phyloP scores from a whole-genome alignment of 345 rosid species.

The Psidium friedrichsthalianum region DNA sequence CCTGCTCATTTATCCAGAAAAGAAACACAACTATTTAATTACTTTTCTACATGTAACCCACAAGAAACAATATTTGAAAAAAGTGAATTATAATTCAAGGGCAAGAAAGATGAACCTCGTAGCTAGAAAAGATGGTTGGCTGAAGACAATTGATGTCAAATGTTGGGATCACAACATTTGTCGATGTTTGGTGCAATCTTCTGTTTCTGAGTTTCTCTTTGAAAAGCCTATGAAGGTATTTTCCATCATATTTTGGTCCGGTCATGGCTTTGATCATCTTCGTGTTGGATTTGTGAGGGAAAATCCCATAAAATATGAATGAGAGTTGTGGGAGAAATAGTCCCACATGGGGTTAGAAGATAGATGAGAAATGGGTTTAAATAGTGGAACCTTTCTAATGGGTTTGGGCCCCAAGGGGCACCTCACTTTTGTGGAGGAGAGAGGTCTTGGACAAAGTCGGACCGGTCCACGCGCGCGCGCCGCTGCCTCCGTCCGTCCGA shows the following conservation, averaged over 20 bases:
- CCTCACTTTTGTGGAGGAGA: no score
- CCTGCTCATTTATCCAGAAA: neutral
- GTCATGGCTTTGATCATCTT: constrained; percentile 1
- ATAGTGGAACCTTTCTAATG: no score
- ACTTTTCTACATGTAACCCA: neutral
- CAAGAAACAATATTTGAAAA: neutral
- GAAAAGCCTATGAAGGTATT: constrained; percentile 9
- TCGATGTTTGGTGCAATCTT: constrained; percentile 17
- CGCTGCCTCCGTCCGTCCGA: no score
- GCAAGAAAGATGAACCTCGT: constrained; percentile 9
- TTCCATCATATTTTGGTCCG: constrained; percentile 28
- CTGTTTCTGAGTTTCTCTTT: constrained; percentile 14
- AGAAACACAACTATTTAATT: neutral
- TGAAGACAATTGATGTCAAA: constrained; percentile 28
- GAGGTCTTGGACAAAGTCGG: no score
- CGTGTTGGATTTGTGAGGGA: neutral
- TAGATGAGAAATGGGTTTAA: no score
- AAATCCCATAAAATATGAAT: no score
- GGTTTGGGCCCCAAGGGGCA: no score
- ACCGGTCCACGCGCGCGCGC: no score
- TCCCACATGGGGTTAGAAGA: no score
- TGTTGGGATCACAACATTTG: constrained; percentile 25
- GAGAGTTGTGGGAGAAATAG: no score
- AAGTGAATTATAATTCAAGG: neutral
- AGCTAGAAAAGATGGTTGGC: constrained; percentile 21